These are phyloP conservation scores for Dryas octopetala DNA, from an alignment of 306 rosid genomes.

Conservation along the genomic window DNA sequence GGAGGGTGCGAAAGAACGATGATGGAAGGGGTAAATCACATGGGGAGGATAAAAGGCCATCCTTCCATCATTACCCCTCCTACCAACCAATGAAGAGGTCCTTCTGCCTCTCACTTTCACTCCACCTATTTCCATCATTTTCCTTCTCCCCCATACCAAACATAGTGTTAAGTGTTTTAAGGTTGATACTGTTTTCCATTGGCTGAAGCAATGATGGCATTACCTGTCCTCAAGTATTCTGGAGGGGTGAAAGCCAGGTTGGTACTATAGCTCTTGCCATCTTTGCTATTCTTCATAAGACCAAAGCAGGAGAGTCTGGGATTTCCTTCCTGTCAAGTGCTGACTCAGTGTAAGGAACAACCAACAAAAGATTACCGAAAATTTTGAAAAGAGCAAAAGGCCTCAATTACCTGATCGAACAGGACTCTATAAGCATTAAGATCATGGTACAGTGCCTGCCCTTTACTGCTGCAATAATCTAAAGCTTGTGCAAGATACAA, in stretches of 20 bases:
- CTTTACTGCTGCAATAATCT: conserved; percentile 84
- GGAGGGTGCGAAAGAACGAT: background rate
- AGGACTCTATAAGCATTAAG: conserved; percentile 96
- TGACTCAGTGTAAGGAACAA: conserved; percentile 15
- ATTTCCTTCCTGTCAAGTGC: conserved; percentile 69
- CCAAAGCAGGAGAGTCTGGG: conserved; percentile 98
- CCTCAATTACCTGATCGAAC: conserved; percentile 66
- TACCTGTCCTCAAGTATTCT: conserved; percentile 95
- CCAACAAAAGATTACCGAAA: conserved; percentile 21
- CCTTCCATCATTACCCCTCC: background rate
- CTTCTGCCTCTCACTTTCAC: background rate
- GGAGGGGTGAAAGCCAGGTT: conserved; percentile 99
- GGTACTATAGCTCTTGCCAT: conserved; percentile 95
- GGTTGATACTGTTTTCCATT: background rate
- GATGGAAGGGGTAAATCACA: background rate
- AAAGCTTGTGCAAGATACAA: conserved; percentile 91
- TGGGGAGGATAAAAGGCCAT: background rate
- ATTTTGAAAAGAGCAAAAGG: background rate
- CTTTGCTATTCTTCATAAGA: conserved; percentile 98
- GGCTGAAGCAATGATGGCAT: conserved; percentile 6
- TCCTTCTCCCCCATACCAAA: background rate
- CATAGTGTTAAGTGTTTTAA: background rate
- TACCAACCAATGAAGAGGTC: background rate
- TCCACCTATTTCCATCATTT: background rate
- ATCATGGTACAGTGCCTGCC: conserved; percentile 91